Percentiles rank a stretch among this genome's conserved stretches.
These are phyloP conservation scores for Aspergillus sp. DNA, from an alignment of 2,329 filamentous ascomycete species.

Conservation along the genomic window DNA sequence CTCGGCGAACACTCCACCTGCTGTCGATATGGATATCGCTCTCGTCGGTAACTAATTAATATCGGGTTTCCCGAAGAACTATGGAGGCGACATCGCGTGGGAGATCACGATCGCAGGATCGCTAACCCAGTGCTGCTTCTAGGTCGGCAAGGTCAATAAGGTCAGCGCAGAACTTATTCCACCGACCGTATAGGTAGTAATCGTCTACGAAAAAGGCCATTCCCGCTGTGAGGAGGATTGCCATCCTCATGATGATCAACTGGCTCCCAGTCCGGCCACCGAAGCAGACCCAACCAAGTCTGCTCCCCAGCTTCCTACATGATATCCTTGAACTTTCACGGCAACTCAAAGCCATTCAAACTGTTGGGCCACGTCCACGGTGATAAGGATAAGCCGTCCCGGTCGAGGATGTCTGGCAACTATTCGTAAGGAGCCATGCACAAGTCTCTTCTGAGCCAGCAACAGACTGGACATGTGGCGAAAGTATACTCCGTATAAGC, in stretches of 20 bases:
- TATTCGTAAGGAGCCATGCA: too few species aligned
- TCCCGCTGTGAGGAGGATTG: not conserved
- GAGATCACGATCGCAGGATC: too few species aligned
- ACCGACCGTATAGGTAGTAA: not conserved
- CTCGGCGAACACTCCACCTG: not conserved
- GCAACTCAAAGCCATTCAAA: too few species aligned
- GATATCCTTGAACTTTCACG: too few species aligned
- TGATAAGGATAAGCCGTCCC: too few species aligned
- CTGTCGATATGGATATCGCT: not conserved
- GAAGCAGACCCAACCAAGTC: not conserved
- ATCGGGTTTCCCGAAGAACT: not conserved
- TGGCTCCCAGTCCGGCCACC: not conserved
- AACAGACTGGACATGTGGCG: too few species aligned
- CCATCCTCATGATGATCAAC: not conserved
- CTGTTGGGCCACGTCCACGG: too few species aligned
- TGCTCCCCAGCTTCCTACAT: not conserved
- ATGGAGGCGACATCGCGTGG: not conserved
- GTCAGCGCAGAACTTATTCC: not conserved
- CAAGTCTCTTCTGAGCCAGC: too few species aligned
- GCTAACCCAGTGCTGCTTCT: not conserved
- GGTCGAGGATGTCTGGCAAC: too few species aligned
- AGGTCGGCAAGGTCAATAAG: too few species aligned
- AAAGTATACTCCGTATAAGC: too few species aligned
- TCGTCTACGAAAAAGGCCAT: not conserved
- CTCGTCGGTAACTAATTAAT: not conserved